phyloP scores from a whole-genome alignment of 345 rosid species.

The Lepidium sativum region DNA sequence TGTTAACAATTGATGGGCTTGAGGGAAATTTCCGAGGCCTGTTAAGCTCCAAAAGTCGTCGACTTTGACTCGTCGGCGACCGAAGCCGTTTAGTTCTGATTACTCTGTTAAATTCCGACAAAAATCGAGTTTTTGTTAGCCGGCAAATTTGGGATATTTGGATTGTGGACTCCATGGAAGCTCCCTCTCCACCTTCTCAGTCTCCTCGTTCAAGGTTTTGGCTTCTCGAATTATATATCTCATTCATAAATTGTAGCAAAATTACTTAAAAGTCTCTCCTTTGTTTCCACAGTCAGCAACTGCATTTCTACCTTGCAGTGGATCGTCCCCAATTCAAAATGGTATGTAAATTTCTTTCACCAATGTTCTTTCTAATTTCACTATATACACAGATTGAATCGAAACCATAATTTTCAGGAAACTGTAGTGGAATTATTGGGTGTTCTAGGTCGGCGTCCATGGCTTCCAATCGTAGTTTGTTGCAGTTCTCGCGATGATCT shows the following conservation, averaged over 20 bases:
- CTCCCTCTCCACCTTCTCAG: constrained; percentile 31
- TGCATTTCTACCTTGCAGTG: constrained; percentile 82
- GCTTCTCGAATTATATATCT: background rate
- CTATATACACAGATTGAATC: background rate
- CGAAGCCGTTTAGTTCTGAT: no score
- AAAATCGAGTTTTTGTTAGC: background rate
- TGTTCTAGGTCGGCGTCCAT: constrained; percentile 53
- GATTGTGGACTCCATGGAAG: constrained; percentile 30
- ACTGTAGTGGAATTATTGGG: constrained; percentile 63
- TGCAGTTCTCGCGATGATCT: constrained; percentile 95
- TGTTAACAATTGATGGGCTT: no score
- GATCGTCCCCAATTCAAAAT: constrained; percentile 80
- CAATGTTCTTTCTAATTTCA: background rate
- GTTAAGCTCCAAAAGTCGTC: no score
- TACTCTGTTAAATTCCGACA: background rate
- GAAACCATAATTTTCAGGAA: constrained; percentile 35
- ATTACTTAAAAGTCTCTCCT: background rate
- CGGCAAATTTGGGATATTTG: background rate
- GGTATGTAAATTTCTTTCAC: constrained; percentile 27
- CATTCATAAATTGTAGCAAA: background rate
- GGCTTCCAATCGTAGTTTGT: constrained; percentile 70
- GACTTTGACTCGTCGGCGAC: no score
- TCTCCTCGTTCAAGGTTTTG: constrained; percentile 27
- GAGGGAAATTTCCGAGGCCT: no score
- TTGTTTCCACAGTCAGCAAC: constrained; percentile 44